Evolutionary conservation across 352 stramenopile species (phyloP).

Genomic region (Globisporangium parvum): DNA sequence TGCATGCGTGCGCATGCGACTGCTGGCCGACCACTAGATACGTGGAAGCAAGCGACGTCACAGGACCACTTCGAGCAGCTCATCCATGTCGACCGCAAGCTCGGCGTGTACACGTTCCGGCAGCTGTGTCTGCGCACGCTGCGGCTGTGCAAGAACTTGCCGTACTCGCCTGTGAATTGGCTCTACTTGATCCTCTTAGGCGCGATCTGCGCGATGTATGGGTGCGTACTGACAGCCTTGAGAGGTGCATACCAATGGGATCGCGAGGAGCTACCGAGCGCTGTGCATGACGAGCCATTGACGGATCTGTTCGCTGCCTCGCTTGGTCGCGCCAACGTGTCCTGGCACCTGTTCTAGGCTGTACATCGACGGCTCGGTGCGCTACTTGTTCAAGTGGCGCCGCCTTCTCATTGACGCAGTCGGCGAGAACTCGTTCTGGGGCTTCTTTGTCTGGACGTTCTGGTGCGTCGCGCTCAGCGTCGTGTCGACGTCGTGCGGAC

Average conservation of each 20-base stretch:
- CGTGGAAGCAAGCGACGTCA: conserved; percentile 59
- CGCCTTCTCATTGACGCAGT: conserved; percentile 48
- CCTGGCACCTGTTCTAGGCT: conserved; percentile 24
- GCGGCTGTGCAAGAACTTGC: conserved; percentile 66
- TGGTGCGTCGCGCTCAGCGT: conserved; percentile 53
- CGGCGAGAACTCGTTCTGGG: conserved; percentile 47
- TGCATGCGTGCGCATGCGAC: background rate
- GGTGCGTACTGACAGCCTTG: conserved; percentile 23
- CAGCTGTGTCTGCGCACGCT: conserved; percentile 56
- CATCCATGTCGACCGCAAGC: conserved; percentile 39
- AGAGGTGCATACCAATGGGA: background rate
- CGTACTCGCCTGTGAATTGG: conserved; percentile 79
- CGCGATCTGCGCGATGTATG: conserved; percentile 48
- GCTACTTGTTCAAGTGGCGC: conserved; percentile 56
- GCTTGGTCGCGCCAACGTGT: too few relatives aligned
- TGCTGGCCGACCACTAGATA: conserved; percentile 25
- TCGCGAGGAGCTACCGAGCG: background rate
- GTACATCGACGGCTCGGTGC: conserved; percentile 61
- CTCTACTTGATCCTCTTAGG: conserved; percentile 65
- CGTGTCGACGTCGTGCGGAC: conserved; percentile 48
- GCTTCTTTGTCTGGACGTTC: conserved; percentile 58
- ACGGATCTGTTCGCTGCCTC: too few relatives aligned
- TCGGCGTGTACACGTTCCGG: conserved; percentile 41
- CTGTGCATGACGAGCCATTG: too few relatives aligned
- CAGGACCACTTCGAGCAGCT: conserved; percentile 61